Conservation (phyloP, 2,329 filamentous ascomycete genomes). For the Curvularia spicifera region DNA sequence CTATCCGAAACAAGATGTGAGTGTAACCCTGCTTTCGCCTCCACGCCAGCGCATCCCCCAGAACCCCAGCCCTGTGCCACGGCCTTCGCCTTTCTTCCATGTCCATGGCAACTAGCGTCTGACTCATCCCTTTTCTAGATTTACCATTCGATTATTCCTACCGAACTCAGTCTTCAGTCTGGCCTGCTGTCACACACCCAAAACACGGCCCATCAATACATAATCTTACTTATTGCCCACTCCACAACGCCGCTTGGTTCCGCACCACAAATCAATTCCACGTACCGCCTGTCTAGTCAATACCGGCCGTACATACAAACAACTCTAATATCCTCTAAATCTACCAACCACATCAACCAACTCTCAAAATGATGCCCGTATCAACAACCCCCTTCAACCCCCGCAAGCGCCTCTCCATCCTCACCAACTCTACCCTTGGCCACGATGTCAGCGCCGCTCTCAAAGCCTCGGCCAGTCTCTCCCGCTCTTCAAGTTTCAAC, state of each 20-base stretch:
- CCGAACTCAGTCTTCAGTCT: conserved; percentile 12
- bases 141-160: conserved; percentile 10
- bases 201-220: conserved; percentile 41
- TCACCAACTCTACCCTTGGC: conserved; percentile 50
- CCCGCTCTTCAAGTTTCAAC: conserved; percentile 39
- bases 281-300: conserved; percentile 2
- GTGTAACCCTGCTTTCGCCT: conserved; percentile 35
- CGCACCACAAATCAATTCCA: conserved; percentile 24
- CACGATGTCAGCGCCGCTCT: conserved; percentile 51
- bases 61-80: conserved; percentile 36
- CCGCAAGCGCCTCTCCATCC: conserved; percentile 52
- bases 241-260: conserved; percentile 13
- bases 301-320: not conserved
- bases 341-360: conserved; percentile 6
- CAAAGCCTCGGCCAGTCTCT: conserved; percentile 43
- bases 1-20: conserved; percentile 30
- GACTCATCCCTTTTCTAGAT: conserved; percentile 42
- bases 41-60: conserved; percentile 39
- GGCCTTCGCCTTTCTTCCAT: not conserved
- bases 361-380: conserved; percentile 38
- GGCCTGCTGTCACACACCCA: conserved; percentile 29
- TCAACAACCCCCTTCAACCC: conserved; percentile 38
- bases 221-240: conserved; percentile 24
- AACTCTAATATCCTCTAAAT: not conserved
- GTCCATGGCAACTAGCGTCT: conserved; percentile 45